phyloP scores from a whole-genome alignment of 2,329 filamentous ascomycete genomes.

The Fusarium abutilonis region DNA sequence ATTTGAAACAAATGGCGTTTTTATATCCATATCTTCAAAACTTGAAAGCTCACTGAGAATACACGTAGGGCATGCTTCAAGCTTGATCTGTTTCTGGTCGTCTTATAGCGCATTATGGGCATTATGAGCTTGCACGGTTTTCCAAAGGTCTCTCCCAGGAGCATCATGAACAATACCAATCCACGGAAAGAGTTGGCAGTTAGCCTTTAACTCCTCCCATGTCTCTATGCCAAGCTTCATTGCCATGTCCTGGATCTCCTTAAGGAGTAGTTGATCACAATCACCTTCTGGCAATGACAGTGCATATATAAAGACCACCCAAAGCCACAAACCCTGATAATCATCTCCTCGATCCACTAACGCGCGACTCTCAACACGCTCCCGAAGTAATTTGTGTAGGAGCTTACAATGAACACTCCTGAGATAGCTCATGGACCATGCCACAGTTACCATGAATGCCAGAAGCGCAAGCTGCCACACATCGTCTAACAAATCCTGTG shows the following conservation, averaged over 20 bases:
- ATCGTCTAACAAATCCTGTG: conserved; percentile 21
- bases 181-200: conserved; percentile 28
- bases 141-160: conserved; percentile 24
- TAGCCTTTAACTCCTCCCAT: conserved; percentile 20
- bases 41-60: no score
- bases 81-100: neutral
- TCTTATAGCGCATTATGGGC: neutral
- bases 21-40: no score
- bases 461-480: conserved; percentile 24
- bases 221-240: neutral
- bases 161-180: conserved; percentile 25
- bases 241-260: neutral
- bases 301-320: conserved; percentile 29
- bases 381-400: conserved; percentile 17
- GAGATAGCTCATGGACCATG: conserved; percentile 14
- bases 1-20: no score
- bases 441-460: conserved; percentile 25
- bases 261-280: neutral
- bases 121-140: neutral
- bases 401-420: conserved; percentile 5
- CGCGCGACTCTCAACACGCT: neutral
- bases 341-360: conserved; percentile 7
- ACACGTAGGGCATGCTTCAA: no score
- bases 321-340: conserved; percentile 22
- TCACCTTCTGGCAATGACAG: conserved; percentile 7